Percentiles rank a stretch among this genome's conserved stretches.
phyloP scores from a whole-genome alignment of 192 early-diverging fungal genomes.

The Backusella tuberculispora region DNA sequence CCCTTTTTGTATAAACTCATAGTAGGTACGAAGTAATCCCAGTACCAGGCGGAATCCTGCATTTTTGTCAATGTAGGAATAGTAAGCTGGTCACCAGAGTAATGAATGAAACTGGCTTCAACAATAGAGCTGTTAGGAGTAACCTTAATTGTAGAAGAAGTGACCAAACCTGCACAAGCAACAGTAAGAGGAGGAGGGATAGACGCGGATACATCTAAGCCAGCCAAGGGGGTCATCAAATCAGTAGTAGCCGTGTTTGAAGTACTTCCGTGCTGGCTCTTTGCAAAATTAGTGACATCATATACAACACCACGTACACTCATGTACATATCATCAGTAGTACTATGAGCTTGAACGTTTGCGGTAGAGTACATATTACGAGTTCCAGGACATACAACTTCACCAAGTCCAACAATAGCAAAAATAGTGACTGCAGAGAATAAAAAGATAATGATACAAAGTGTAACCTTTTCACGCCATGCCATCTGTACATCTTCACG shows the following conservation, averaged over 20 bases:
- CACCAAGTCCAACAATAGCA: constrained; percentile 88
- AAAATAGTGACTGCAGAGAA: constrained; percentile 82
- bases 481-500: constrained; percentile 94
- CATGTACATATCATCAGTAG: constrained; percentile 64
- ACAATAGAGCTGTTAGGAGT: constrained; percentile 31
- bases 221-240: constrained; percentile 55
- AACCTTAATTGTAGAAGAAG: constrained; percentile 30
- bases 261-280: constrained; percentile 59
- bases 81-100: constrained; percentile 32
- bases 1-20: constrained; percentile 62
- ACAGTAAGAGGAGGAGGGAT: constrained; percentile 62
- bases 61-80: constrained; percentile 36
- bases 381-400: constrained; percentile 81
- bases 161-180: constrained; percentile 63
- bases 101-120: constrained; percentile 30
- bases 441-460: constrained; percentile 85
- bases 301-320: constrained; percentile 68
- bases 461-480: constrained; percentile 91
- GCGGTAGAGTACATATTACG: constrained; percentile 62
- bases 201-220: constrained; percentile 64
- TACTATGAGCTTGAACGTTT: constrained; percentile 64
- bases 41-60: constrained; percentile 40
- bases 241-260: constrained; percentile 45
- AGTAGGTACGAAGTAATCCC: constrained; percentile 46
- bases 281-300: constrained; percentile 68